phyloP scores from a whole-genome alignment of 306 rosid genomes.

The Hippophae tibetana region DNA sequence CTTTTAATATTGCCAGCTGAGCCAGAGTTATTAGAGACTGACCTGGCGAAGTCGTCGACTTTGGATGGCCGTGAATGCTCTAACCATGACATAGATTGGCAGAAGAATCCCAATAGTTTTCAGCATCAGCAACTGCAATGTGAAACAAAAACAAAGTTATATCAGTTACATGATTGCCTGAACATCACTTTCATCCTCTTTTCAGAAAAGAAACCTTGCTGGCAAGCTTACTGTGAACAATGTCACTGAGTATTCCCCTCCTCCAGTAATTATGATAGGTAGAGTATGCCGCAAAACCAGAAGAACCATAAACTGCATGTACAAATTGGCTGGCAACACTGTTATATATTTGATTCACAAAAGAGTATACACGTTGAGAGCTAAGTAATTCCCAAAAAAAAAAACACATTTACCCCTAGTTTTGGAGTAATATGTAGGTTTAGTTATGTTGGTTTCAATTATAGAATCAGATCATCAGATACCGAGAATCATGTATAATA shows the following conservation, averaged over 20 bases:
- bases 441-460: too few species aligned
- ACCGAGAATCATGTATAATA: too few species aligned
- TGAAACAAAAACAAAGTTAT: constrained; percentile 1
- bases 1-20: neutral
- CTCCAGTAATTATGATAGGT: constrained; percentile 45
- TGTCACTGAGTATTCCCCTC: constrained; percentile 42
- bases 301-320: constrained; percentile 60
- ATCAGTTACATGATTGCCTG: neutral
- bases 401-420: neutral
- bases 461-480: too few species aligned
- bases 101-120: constrained; percentile 53
- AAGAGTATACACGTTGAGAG: neutral
- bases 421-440: too few species aligned
- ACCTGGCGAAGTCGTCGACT: constrained; percentile 46
- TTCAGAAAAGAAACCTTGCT: neutral
- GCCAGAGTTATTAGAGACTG: constrained; percentile 4
- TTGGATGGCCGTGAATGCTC: constrained; percentile 43
- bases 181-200: constrained; percentile 1
- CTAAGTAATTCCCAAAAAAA: neutral
- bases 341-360: neutral
- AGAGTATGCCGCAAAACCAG: constrained; percentile 64
- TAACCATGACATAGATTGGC: constrained; percentile 49
- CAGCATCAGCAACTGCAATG: constrained; percentile 46
- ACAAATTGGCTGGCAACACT: neutral
- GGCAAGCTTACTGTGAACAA: constrained; percentile 35